Conservation (phyloP, 1,139 yeast genomes). For the Candida freyschussii region DNA sequence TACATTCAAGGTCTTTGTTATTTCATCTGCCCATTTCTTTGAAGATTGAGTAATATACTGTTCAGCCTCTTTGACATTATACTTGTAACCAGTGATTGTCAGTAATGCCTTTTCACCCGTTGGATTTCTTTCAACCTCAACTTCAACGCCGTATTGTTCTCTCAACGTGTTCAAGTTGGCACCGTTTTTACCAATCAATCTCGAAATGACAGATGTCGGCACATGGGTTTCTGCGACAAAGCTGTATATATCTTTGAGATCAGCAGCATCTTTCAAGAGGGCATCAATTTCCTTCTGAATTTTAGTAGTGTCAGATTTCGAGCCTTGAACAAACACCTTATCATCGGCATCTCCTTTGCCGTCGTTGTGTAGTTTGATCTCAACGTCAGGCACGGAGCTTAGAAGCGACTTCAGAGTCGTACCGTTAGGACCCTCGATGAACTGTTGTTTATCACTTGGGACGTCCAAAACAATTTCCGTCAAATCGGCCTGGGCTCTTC, state of each 20-base stretch:
- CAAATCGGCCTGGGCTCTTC: slow-evolving; percentile 54
- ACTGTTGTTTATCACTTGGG: slow-evolving; percentile 52
- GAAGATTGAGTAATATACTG: slow-evolving; percentile 52
- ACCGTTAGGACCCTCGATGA: slow-evolving; percentile 52
- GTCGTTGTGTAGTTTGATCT: slow-evolving; percentile 29
- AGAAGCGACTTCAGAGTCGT: slow-evolving; percentile 52
- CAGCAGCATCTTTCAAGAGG: slow-evolving; percentile 59
- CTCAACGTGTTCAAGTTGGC: slow-evolving; percentile 61
- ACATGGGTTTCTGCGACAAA: slow-evolving; percentile 52
- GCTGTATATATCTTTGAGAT: slow-evolving; percentile 54
- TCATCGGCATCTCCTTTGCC: slow-evolving; percentile 40
- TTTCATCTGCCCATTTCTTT: slow-evolving; percentile 82
- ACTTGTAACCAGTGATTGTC: slow-evolving; percentile 68
- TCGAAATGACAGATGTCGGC: slow-evolving; percentile 64
- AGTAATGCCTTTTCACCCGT: slow-evolving; percentile 51
- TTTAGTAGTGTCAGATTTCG: slow-evolving; percentile 48
- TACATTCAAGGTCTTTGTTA: slow-evolving; percentile 55
- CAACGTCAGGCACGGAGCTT: slow-evolving; percentile 30
- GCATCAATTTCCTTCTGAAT: slow-evolving; percentile 49
- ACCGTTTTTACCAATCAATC: slow-evolving; percentile 90
- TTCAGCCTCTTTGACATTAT: slow-evolving; percentile 74
- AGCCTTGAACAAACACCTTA: slow-evolving; percentile 61
- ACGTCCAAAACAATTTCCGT: slow-evolving; percentile 48
- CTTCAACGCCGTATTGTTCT: slow-evolving; percentile 73
- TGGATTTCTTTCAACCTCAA: slow-evolving; percentile 53